Evolutionary conservation across 139 green algal genomes (phyloP).

Genomic region (Tetraselmis striata): DNA sequence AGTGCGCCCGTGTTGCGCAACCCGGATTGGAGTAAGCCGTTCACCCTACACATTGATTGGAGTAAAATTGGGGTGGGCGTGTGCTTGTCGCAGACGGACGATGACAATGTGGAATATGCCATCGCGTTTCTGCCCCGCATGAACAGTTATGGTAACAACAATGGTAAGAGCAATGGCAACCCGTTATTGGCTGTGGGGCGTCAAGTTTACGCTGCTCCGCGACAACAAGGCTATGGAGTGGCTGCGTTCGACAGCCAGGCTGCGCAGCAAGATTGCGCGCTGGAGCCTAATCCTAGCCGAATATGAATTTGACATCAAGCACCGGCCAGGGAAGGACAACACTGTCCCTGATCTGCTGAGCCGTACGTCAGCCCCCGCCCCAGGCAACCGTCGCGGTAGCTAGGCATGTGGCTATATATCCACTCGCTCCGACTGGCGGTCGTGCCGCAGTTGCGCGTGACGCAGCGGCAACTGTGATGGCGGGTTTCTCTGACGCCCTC

Average conservation of each 20-base stretch:
- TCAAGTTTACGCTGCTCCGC: constrained; percentile 2
- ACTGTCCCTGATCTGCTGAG: background rate
- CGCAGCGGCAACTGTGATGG: background rate
- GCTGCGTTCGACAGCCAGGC: background rate
- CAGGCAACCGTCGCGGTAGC: background rate
- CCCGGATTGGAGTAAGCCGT: background rate
- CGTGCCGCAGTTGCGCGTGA: too few relatives aligned
- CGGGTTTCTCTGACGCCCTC: background rate
- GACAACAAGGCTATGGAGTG: constrained; percentile 18
- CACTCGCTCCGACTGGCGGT: too few relatives aligned
- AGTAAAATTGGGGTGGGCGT: background rate
- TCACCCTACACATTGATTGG: constrained; percentile 9
- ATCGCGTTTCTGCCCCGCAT: background rate
- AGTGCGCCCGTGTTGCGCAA: background rate
- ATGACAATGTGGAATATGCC: background rate
- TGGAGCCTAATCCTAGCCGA: constrained; percentile 9
- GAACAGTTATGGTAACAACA: constrained; percentile 2
- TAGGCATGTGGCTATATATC: too few relatives aligned
- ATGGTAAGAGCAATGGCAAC: constrained; percentile 1
- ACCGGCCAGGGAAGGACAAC: constrained; percentile 5
- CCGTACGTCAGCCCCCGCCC: background rate
- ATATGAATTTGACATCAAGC: constrained; percentile 2
- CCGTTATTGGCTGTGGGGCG: constrained; percentile 6
- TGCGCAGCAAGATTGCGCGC: constrained; percentile 8
- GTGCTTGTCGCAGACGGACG: constrained; percentile 1